These are phyloP conservation scores for Fusarium phyllophilum DNA, from an alignment of 2,329 filamentous ascomycete species.

Conservation along the genomic window DNA sequence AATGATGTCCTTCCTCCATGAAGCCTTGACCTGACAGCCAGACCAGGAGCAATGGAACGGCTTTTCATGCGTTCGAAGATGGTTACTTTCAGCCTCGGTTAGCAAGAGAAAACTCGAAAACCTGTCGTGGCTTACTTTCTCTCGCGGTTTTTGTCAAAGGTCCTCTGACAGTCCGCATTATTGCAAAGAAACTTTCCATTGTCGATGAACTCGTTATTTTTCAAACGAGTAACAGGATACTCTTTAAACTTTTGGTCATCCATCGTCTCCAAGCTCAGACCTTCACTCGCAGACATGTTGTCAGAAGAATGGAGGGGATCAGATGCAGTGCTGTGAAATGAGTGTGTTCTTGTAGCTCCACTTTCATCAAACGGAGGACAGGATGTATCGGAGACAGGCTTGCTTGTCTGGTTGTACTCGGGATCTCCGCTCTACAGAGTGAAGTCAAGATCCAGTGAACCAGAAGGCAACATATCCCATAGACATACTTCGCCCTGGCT, in stretches of 20 bases:
- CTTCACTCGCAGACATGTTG: background rate
- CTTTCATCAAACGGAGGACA: background rate
- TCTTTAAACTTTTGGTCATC: conserved; percentile 13
- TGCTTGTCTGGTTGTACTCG: background rate
- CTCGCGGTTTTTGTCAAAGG: conserved; percentile 3
- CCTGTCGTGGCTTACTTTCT: conserved; percentile 20
- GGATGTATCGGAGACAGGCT: background rate
- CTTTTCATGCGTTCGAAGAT: conserved; percentile 31
- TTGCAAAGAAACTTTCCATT: conserved; percentile 26
- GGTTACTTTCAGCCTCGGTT: conserved; percentile 15
- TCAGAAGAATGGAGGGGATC: background rate
- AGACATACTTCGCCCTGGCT: background rate
- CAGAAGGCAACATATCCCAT: background rate
- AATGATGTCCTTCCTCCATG: conserved; percentile 22
- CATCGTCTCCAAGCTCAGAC: background rate
- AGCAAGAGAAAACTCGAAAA: background rate
- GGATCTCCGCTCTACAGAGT: conserved; percentile 32
- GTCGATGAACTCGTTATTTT: conserved; percentile 23
- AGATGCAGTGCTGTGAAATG: background rate
- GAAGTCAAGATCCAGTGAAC: background rate
- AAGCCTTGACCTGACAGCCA: background rate
- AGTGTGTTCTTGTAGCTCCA: background rate
- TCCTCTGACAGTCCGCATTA: background rate
- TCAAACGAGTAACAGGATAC: conserved; percentile 8
- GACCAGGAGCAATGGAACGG: conserved; percentile 26